Percentiles rank a stretch among this genome's conserved stretches.
Conservation (phyloP, 495 filamentous ascomycete genomes). For the Aspergillus panamensis region DNA sequence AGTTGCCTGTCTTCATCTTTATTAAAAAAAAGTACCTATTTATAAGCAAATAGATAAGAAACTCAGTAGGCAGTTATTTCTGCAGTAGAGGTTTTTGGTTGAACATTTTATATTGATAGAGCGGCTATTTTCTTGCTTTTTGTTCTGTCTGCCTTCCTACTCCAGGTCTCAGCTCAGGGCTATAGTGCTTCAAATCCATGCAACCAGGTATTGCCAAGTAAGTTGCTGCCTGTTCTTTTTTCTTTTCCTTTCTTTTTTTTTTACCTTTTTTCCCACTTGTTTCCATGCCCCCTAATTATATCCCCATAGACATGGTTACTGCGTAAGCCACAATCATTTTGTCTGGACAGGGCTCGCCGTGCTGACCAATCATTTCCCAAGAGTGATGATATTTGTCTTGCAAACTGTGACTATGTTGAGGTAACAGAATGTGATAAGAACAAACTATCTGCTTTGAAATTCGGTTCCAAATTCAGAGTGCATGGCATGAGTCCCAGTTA, state of each 20-base stretch:
- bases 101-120: too few relatives aligned
- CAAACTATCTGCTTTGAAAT: constrained; percentile 24
- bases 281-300: too few relatives aligned
- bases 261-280: too few relatives aligned
- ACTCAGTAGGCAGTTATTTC: too few relatives aligned
- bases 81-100: too few relatives aligned
- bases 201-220: not conserved
- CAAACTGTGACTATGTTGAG: constrained; percentile 16
- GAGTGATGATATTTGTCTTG: constrained; percentile 14
- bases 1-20: too few relatives aligned
- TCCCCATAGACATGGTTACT: constrained; percentile 10
- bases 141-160: too few relatives aligned
- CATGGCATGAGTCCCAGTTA: constrained; percentile 25
- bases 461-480: constrained; percentile 15
- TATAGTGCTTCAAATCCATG: not conserved
- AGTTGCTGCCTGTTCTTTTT: not conserved
- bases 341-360: not conserved
- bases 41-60: too few relatives aligned
- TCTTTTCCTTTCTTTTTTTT: not conserved
- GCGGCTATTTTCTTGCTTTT: too few relatives aligned
- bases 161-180: not conserved
- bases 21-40: too few relatives aligned
- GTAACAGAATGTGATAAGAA: constrained; percentile 12
- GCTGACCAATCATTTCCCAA: constrained; percentile 2
- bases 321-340: constrained; percentile 4